Evolutionary conservation across 306 rosid genomes (phyloP).

Genomic region (Fragaria vesca): DNA sequence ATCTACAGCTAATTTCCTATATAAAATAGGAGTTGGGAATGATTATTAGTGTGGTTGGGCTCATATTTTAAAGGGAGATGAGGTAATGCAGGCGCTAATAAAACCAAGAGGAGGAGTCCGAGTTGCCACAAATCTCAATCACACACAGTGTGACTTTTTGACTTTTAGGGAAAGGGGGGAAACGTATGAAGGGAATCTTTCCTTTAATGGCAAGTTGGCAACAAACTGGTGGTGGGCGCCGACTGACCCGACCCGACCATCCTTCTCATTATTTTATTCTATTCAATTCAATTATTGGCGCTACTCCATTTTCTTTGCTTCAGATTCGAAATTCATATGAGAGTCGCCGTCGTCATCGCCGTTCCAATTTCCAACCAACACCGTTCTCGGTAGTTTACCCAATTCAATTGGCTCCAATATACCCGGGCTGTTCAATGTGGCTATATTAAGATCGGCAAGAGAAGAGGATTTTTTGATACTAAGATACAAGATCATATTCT

Average conservation of each 20-base stretch:
- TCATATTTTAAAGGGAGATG: not conserved
- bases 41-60: not conserved
- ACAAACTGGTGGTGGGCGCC: not conserved
- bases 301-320: not conserved
- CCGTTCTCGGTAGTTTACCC: not conserved
- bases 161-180: conserved; percentile 12
- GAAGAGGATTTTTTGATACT: too few species aligned
- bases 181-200: conserved; percentile 37
- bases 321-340: not conserved
- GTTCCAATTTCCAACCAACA: not conserved
- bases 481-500: too few species aligned
- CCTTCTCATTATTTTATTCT: too few species aligned
- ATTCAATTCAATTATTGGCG: too few species aligned
- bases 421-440: not conserved
- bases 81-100: not conserved
- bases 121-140: conserved; percentile 12
- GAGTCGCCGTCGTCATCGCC: not conserved
- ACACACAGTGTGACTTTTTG: conserved; percentile 18
- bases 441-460: too few species aligned
- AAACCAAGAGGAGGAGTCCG: not conserved
- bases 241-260: too few species aligned
- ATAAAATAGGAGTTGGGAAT: not conserved
- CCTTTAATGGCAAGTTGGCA: conserved; percentile 33
- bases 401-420: not conserved
- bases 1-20: not conserved